Evolutionary conservation across 2,329 filamentous ascomycete species (phyloP).

Genomic region (Ophiostoma montium): DNA sequence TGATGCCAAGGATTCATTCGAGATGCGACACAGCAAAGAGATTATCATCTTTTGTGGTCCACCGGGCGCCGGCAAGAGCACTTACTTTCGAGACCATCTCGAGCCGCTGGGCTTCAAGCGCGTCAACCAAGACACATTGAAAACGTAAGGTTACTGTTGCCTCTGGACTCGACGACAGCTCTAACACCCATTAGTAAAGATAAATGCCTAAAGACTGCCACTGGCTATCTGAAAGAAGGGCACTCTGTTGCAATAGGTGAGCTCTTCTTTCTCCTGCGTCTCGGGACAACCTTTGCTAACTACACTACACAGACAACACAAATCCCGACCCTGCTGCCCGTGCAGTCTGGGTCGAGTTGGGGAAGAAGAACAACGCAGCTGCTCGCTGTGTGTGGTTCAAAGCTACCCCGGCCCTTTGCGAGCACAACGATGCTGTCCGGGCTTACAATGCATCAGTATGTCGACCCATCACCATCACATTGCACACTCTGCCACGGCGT

Average conservation of each 20-base stretch:
- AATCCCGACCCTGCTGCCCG: conserved; percentile 72
- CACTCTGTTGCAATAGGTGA: conserved; percentile 63
- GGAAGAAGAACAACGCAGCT: conserved; percentile 53
- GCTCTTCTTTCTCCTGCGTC: background rate
- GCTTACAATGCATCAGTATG: conserved; percentile 34
- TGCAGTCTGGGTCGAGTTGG: conserved; percentile 63
- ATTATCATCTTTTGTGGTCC: conserved; percentile 78
- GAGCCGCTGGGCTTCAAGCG: conserved; percentile 68
- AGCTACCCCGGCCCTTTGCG: conserved; percentile 51
- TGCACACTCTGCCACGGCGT: background rate
- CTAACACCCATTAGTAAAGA: conserved; percentile 26
- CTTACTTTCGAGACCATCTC: conserved; percentile 69
- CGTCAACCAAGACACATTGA: conserved; percentile 82
- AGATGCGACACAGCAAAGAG: conserved; percentile 53
- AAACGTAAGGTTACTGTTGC: conserved; percentile 31
- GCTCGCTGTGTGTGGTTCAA: conserved; percentile 82
- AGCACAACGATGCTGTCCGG: conserved; percentile 81
- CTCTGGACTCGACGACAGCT: conserved; percentile 9
- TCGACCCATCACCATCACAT: background rate
- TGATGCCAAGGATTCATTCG: conserved; percentile 20
- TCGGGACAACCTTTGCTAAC: background rate
- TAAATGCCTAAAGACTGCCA: conserved; percentile 59
- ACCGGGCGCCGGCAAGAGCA: conserved; percentile 83
- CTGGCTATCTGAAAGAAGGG: conserved; percentile 47
- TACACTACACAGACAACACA: conserved; percentile 69